These are phyloP conservation scores for Fusarium sp. DNA, from an alignment of 2,329 filamentous ascomycete species.

Conservation along the genomic window DNA sequence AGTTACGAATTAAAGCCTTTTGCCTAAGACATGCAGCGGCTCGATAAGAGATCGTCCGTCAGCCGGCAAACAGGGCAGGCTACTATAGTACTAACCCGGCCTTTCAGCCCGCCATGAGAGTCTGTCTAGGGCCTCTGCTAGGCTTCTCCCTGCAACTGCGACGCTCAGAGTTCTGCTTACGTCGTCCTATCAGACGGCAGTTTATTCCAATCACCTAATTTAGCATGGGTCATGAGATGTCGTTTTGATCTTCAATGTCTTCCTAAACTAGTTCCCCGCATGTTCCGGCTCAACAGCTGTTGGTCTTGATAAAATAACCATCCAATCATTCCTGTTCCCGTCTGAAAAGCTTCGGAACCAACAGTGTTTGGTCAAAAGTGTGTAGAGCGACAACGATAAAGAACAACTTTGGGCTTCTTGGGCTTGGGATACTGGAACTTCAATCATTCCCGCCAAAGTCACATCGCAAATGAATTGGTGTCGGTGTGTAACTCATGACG, in stretches of 20 bases:
- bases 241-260: constrained; percentile 2
- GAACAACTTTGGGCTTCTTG: not conserved
- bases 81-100: not conserved
- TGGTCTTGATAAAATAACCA: not conserved
- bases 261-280: constrained; percentile 6
- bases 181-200: constrained; percentile 24
- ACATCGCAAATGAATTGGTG: constrained; percentile 3
- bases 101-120: constrained; percentile 6
- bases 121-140: not conserved
- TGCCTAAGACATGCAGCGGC: constrained; percentile 25
- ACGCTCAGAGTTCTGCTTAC: constrained; percentile 4
- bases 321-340: constrained; percentile 10
- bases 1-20: constrained; percentile 16
- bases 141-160: not conserved
- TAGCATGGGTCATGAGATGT: constrained; percentile 1
- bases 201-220: constrained; percentile 22
- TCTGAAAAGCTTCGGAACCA: not conserved
- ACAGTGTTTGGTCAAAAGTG: not conserved
- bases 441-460: constrained; percentile 24
- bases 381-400: not conserved
- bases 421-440: constrained; percentile 14
- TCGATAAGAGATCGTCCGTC: constrained; percentile 24
- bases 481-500: constrained; percentile 26
- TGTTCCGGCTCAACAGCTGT: not conserved
- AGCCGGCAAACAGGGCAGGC: not conserved